Conservation (phyloP, 2,329 filamentous ascomycete species). For the Ophidiomyces ophidiicola region DNA sequence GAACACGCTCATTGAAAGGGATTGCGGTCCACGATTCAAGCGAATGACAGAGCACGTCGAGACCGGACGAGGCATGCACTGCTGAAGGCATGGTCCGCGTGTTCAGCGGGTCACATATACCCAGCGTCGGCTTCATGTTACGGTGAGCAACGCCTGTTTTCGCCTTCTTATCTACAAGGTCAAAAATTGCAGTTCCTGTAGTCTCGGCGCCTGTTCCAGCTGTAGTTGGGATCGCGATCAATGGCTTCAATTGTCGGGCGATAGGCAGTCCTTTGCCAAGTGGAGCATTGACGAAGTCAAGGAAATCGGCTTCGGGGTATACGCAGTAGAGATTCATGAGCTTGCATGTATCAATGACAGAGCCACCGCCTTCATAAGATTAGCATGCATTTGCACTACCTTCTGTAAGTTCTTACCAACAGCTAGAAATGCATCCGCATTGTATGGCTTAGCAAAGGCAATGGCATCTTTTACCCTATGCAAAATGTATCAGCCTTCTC, state of each 20-base stretch:
- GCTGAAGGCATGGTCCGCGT: constrained; percentile 91
- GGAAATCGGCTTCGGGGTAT: constrained; percentile 83
- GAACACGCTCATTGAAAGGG: constrained; percentile 74
- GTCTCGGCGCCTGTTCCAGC: constrained; percentile 86
- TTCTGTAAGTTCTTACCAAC: constrained; percentile 63
- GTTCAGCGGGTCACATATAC: constrained; percentile 77
- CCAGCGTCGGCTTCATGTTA: constrained; percentile 87
- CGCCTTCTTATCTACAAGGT: constrained; percentile 74
- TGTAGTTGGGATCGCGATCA: constrained; percentile 75
- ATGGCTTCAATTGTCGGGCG: constrained; percentile 55
- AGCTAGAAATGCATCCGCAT: constrained; percentile 79
- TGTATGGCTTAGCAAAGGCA: constrained; percentile 65
- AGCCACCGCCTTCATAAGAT: constrained; percentile 50
- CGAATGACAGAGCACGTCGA: constrained; percentile 90
- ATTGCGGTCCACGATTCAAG: constrained; percentile 98
- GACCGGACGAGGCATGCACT: constrained; percentile 79
- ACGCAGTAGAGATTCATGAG: constrained; percentile 93
- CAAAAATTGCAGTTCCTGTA: constrained; percentile 95
- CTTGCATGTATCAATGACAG: constrained; percentile 96
- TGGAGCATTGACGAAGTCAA: constrained; percentile 96
- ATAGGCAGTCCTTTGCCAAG: constrained; percentile 73
- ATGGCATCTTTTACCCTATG: constrained; percentile 76
- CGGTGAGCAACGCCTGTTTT: constrained; percentile 96
- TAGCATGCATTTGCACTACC: no score
- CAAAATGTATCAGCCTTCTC: neutral